Conservation (phyloP, 2,329 filamentous ascomycete genomes). For the Verticillium nonalfalfae region DNA sequence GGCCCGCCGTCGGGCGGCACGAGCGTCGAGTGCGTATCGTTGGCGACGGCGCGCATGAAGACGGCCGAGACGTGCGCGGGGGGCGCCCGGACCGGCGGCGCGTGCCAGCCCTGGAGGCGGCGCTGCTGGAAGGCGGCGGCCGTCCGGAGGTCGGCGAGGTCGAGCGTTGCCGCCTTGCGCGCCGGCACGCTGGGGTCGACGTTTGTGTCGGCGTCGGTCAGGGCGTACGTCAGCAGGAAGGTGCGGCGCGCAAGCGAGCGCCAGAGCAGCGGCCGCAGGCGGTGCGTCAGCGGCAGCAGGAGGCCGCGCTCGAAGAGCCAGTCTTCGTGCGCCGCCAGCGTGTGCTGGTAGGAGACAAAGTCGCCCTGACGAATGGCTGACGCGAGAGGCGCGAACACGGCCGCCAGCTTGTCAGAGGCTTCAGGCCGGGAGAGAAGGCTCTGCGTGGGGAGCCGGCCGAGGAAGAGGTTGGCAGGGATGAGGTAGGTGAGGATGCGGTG, state of each 20-base stretch:
- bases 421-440: conserved; percentile 64
- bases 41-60: conserved; percentile 45
- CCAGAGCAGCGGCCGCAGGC: conserved; percentile 79
- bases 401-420: conserved; percentile 51
- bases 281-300: conserved; percentile 67
- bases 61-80: conserved; percentile 40
- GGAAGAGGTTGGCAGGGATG: conserved; percentile 73
- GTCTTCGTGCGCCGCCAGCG: conserved; percentile 55
- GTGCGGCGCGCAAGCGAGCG: conserved; percentile 71
- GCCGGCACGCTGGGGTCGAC: conserved; percentile 34
- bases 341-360: conserved; percentile 64
- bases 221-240: conserved; percentile 73
- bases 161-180: conserved; percentile 66
- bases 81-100: conserved; percentile 29
- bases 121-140: conserved; percentile 61
- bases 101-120: conserved; percentile 49
- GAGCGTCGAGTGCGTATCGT: conserved; percentile 37
- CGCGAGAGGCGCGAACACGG: conserved; percentile 69
- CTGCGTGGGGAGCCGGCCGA: conserved; percentile 73
- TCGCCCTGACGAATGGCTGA: conserved; percentile 67
- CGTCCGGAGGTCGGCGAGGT: conserved; percentile 60
- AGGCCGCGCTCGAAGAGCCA: conserved; percentile 76
- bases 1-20: conserved; percentile 39
- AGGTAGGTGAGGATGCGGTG: conserved; percentile 77
- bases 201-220: conserved; percentile 42